Base-by-base conservation (phyloP, 2,329 filamentous ascomycete genomes). In the Verticillium dahliae region DNA sequence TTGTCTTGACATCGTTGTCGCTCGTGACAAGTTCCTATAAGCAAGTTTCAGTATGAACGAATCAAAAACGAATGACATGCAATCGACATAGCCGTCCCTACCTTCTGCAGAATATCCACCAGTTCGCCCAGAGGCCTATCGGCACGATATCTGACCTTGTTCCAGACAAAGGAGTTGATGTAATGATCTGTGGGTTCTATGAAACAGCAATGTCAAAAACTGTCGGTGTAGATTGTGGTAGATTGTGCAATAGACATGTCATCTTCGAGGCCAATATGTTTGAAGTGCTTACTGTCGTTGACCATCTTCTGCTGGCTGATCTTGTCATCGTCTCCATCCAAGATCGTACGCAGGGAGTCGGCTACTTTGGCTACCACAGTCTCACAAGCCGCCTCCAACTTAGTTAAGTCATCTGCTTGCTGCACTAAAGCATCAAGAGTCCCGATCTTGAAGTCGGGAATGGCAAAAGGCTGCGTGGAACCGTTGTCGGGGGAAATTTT, bases 401-500 rank as follows among this genome's bases (percentile, higher is more conserved):
- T 98, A 62, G 88, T 84, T 60, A 99, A 81, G 72, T 98, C 95
- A 72, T 99, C 95, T 61, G 95, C 95, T 76, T 99, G 94, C 78
- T 97, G 91, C 55, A 99, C 92, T 62, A 99, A 83, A 45, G 90
- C 92, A 78, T 99, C 95, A 41, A 99, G 84, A 0, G 95, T 97
- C 62, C 95, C 95, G 74, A 99, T 96, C 81, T 98, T 99, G 84
- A 99, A 97, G 67, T 92, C 89, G 22, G 95, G 95, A 65, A 98
- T 90, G 61, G 85, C 80, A 73, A 98, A 97, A 2, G 88, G 87
- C 59, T 87, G 80, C 56, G 92, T 89, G 59, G 84, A 86, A 72
- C 90, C 92, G 74, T 90, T 88, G 69, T 96, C 91, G 62, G 85
- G 78, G 58, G 85, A 81, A 61, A 97, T 82, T 52, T 88, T 91